Evolutionary conservation across 2,329 filamentous ascomycete genomes (phyloP), one percentile per base, ranked within the genome.

Genomic region (Colletotrichum melonis): DNA sequence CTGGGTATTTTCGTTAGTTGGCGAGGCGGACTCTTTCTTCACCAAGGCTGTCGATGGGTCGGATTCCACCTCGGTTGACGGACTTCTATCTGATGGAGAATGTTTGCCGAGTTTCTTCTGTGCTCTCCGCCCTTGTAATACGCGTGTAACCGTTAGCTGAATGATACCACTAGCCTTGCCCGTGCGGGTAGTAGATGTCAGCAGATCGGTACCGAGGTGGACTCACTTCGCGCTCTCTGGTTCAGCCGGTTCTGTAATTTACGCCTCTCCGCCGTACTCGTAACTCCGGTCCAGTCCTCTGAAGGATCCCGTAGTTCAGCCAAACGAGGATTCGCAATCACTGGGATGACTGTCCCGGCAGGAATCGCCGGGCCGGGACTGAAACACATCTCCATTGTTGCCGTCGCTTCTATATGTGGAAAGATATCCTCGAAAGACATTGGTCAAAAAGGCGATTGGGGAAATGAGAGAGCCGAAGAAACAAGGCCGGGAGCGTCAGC

Each of bases 241-340:
- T 74, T 75, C 26, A 74, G 32, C 26, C 71, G 71, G 28, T 75
- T 75, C 32, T 74, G 74, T 16, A 74, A 54, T 32, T 66, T 75
- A 5, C 72, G 66, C 16, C 71, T 76, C 67, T 78, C 73, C 0
- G 74, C 74, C 1, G 77, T 76, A 65, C 77, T 79, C 4, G 76
- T 79, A 8, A 80, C 76, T 6, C 81, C 81, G 1, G 78, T 82
- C 81, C 81, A 83, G 63, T 83, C 81, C 52, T 83, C 80, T 28
- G 58, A 60, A 16, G 57, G 63, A 35, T 69, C 57, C n/a, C 57
- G 52, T 12, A 75, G 8, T 30, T 73, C 65, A 26, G 38, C 52
- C 28, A 75, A 26, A 8, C 55, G 35, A 30, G 65, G 60, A 63
- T 72, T 72, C 5, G 63, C 30, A 42, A 58, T 22, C n/a, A 72